These are phyloP conservation scores for Leucosporidium yakuticum DNA, from an alignment of 768 basidiomycete genomes.

Conservation along the genomic window DNA sequence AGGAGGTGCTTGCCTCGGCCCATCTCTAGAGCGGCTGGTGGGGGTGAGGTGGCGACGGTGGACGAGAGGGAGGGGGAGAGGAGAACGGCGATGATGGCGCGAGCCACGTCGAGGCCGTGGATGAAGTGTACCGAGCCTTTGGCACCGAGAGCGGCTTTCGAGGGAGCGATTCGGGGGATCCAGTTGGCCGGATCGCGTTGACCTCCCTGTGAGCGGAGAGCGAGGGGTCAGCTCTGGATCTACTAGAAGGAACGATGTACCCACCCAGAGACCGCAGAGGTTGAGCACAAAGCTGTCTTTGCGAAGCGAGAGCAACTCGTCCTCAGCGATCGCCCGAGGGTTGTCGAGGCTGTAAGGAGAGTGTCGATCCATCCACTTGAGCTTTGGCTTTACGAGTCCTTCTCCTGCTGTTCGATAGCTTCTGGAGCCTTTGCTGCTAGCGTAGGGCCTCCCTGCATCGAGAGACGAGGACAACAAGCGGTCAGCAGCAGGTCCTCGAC, in stretches of 20 bases:
- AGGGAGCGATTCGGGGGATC: constrained; percentile 53
- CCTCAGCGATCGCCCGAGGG: constrained; percentile 53
- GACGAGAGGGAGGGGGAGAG: constrained; percentile 47
- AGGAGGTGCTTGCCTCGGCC: not conserved
- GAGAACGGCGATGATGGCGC: constrained; percentile 58
- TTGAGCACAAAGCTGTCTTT: constrained; percentile 55
- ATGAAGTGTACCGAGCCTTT: constrained; percentile 62
- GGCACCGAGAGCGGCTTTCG: constrained; percentile 52
- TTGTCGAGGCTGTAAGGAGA: constrained; percentile 48
- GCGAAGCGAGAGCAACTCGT: constrained; percentile 53
- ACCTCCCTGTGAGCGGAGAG: constrained; percentile 45
- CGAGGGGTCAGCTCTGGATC: no score
- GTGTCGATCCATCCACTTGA: constrained; percentile 53
- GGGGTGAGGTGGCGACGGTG: constrained; percentile 53
- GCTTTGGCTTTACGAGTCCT: constrained; percentile 4
- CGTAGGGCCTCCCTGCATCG: constrained; percentile 41
- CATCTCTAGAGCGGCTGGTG: constrained; percentile 33
- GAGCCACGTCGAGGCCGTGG: constrained; percentile 57
- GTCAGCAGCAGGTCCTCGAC: not conserved
- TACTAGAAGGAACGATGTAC: not conserved
- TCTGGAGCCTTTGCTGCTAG: not conserved
- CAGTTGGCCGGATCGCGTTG: constrained; percentile 51
- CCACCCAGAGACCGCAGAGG: constrained; percentile 56
- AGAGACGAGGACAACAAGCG: no score
- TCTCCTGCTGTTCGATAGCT: constrained; percentile 5